Evolutionary conservation across 2,329 filamentous ascomycete species (phyloP).

Genomic region (Botrytis squamosa): DNA sequence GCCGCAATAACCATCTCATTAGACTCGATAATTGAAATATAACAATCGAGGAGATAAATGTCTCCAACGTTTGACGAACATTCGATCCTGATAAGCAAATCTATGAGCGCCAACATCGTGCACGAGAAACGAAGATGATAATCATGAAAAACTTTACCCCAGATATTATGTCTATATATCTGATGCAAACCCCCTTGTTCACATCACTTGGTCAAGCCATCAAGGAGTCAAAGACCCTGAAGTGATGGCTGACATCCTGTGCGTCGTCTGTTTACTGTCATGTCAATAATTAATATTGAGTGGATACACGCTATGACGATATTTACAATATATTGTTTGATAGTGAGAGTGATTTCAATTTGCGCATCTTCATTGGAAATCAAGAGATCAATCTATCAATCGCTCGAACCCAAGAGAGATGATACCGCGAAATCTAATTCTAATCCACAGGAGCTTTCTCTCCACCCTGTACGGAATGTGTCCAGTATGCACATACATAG

Average conservation of each 20-base stretch:
- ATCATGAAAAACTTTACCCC: conserved; percentile 7
- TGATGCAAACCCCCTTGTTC: conserved; percentile 11
- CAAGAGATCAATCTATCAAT: background rate
- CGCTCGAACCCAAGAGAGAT: background rate
- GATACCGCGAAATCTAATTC: background rate
- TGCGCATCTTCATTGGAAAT: background rate
- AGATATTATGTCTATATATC: conserved; percentile 5
- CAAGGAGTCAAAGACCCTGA: background rate
- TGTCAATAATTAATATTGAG: conserved; percentile 5
- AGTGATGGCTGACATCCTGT: background rate
- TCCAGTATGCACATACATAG: background rate
- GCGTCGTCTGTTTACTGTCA: background rate
- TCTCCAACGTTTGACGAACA: background rate
- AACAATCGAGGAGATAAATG: background rate
- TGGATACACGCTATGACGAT: conserved; percentile 12
- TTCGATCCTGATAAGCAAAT: background rate
- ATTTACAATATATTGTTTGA: conserved; percentile 2
- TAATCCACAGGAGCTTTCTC: background rate
- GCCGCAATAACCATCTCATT: background rate
- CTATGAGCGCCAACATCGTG: background rate
- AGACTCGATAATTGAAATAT: background rate
- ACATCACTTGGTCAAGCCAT: conserved; percentile 2
- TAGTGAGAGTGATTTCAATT: conserved; percentile 8
- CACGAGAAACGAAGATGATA: background rate
- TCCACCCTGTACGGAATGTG: background rate